Evolutionary conservation across 2,329 filamentous ascomycete genomes (phyloP).

Genomic region (Thielaviopsis cerberus): DNA sequence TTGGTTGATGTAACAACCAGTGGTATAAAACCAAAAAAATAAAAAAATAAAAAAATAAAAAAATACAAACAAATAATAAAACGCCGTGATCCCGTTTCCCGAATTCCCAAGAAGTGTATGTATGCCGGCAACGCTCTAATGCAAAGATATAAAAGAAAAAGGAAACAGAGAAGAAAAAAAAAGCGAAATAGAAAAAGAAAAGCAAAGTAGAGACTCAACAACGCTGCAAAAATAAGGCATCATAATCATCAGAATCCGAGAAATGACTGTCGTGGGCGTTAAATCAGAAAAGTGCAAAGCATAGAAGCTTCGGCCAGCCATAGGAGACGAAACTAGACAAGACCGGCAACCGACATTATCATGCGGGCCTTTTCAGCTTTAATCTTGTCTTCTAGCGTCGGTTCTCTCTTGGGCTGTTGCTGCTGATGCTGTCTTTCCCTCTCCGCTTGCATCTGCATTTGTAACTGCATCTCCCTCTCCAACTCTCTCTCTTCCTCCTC

Average conservation of each 20-base stretch:
- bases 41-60: neutral
- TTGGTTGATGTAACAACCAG: neutral
- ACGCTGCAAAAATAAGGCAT: neutral
- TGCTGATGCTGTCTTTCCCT: neutral
- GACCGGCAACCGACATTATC: neutral
- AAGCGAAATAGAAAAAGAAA: neutral
- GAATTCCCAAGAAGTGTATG: neutral
- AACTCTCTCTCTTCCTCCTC: neutral
- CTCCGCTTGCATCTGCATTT: neutral
- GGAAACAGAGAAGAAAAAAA: neutral
- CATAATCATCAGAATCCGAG: neutral
- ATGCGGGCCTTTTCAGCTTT: neutral
- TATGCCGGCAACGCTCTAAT: constrained; percentile 4
- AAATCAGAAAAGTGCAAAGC: neutral
- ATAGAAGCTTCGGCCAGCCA: neutral
- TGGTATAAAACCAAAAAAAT: no score
- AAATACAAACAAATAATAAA: neutral
- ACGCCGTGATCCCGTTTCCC: constrained; percentile 3
- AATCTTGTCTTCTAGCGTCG: neutral
- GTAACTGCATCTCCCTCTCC: neutral
- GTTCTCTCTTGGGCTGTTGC: neutral
- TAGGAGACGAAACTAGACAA: neutral
- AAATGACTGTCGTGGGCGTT: neutral
- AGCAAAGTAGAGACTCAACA: constrained; percentile 1
- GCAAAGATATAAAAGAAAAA: neutral